A percentile compares a stretch with the other conserved stretches of the same genome.
These are phyloP conservation scores for Aegilops tauschii DNA, from an alignment of 176 grass and related monocot genomes.

Conservation along the genomic window DNA sequence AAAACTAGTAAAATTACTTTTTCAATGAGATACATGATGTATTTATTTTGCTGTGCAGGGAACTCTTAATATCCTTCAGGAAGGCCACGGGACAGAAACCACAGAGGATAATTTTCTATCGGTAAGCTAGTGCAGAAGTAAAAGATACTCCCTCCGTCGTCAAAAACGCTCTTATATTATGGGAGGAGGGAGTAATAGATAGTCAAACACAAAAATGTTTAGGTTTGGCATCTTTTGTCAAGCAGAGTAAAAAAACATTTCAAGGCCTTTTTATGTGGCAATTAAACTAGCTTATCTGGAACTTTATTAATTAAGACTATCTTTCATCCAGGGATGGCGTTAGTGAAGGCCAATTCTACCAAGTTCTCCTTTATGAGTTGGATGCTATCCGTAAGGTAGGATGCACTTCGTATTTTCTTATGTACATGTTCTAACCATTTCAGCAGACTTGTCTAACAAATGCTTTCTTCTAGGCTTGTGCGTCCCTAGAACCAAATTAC, in stretches of 20 bases:
- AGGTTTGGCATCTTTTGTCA: background rate
- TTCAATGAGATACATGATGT: background rate
- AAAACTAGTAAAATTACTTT: background rate
- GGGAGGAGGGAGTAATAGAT: background rate
- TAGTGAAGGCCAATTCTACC: slow-evolving; percentile 99
- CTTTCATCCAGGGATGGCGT: slow-evolving; percentile 81
- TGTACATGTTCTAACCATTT: background rate
- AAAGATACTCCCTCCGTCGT: background rate
- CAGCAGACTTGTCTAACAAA: slow-evolving; percentile 9
- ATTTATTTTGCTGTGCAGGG: slow-evolving; percentile 46
- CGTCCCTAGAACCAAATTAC: slow-evolving; percentile 98
- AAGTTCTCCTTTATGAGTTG: slow-evolving; percentile 93
- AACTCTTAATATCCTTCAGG: slow-evolving; percentile 94
- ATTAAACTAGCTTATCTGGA: background rate
- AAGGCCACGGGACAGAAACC: slow-evolving; percentile 98
- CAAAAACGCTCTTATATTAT: too few species aligned
- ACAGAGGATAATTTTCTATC: slow-evolving; percentile 94
- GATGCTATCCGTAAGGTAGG: slow-evolving; percentile 99
- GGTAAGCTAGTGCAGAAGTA: slow-evolving; percentile 36
- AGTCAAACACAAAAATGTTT: slow-evolving; percentile 12
- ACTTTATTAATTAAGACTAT: background rate
- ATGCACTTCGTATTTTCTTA: background rate
- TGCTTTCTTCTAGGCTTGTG: slow-evolving; percentile 72
- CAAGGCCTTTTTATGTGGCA: background rate
- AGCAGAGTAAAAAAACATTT: background rate